phyloP scores from a whole-genome alignment of 1,284 basidiomycete genomes.

The Porogramme epimiltina region DNA sequence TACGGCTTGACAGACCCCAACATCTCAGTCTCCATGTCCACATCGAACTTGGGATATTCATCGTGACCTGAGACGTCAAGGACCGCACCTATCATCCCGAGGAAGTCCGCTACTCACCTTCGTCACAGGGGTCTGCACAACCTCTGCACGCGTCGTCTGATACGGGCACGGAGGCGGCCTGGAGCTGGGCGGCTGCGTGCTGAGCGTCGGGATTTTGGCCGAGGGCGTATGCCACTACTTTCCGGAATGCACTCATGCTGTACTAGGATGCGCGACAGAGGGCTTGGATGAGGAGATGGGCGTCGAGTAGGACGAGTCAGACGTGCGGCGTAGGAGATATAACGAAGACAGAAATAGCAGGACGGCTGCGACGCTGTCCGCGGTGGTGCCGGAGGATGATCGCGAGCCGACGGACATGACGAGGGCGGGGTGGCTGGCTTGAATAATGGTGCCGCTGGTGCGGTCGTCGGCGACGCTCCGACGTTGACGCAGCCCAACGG shows the following conservation, averaged over 20 bases:
- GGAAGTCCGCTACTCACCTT: conserved; percentile 42
- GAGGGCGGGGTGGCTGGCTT: neutral
- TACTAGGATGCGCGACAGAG: neutral
- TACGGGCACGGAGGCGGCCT: conserved; percentile 62
- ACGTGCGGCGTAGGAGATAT: too few relatives aligned
- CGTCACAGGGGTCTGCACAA: conserved; percentile 80
- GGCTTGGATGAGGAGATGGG: too few relatives aligned
- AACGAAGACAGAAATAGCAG: too few relatives aligned
- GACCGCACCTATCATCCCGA: neutral
- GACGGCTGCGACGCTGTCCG: too few relatives aligned
- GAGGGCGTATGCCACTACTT: conserved; percentile 32
- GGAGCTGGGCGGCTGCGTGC: conserved; percentile 32
- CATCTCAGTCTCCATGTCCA: conserved; percentile 80
- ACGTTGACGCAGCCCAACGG: neutral
- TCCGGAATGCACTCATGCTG: conserved; percentile 33
- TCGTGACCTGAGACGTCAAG: conserved; percentile 59
- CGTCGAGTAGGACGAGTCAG: too few relatives aligned
- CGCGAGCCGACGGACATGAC: neutral
- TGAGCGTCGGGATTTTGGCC: conserved; percentile 31
- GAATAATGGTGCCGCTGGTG: neutral
- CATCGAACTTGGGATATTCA: conserved; percentile 72
- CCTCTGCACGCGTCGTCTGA: conserved; percentile 70
- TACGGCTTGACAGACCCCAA: conserved; percentile 84
- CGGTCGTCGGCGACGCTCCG: neutral
- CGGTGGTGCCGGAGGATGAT: neutral